Evolutionary conservation across 2,329 filamentous ascomycete species (phyloP).

Genomic region (Escovopsis sp.): DNA sequence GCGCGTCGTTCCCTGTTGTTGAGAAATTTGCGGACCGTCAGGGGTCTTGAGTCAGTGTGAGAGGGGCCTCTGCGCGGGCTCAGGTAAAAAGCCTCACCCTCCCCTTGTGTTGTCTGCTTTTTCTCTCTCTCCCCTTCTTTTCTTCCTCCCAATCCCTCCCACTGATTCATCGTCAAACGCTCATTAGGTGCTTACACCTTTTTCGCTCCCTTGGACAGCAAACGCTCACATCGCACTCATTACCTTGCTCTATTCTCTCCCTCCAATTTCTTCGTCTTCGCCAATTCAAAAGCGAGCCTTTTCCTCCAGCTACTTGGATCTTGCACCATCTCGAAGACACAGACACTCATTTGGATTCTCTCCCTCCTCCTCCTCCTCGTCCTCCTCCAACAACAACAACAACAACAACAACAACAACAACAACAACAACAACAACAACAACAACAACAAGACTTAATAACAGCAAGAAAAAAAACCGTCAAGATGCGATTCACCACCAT

Average conservation of each 20-base stretch:
- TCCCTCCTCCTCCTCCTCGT: too few relatives aligned
- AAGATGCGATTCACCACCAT: constrained; percentile 33
- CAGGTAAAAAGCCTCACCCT: constrained; percentile 2
- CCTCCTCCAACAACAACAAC: not conserved
- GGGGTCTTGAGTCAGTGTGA: not conserved
- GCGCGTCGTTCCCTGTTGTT: not conserved
- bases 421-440: not conserved
- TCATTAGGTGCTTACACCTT: not conserved
- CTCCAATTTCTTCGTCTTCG: not conserved
- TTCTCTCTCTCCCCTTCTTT: not conserved
- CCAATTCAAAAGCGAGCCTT: constrained; percentile 1
- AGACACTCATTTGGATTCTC: too few relatives aligned
- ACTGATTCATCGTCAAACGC: not conserved
- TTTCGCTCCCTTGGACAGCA: constrained; percentile 2
- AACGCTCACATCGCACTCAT: constrained; percentile 1
- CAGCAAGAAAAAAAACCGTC: constrained; percentile 8
- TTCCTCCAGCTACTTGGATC: constrained; percentile 1
- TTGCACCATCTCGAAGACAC: too few relatives aligned
- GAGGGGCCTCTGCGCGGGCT: not conserved
- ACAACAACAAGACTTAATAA: not conserved
- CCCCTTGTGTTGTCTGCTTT: not conserved
- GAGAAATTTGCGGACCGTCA: constrained; percentile 1
- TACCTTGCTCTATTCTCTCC: not conserved
- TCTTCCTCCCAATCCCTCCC: not conserved
- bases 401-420: not conserved